Base-by-base conservation (phyloP, 2,329 filamentous ascomycete genomes). In the Epichloe uncinata region DNA sequence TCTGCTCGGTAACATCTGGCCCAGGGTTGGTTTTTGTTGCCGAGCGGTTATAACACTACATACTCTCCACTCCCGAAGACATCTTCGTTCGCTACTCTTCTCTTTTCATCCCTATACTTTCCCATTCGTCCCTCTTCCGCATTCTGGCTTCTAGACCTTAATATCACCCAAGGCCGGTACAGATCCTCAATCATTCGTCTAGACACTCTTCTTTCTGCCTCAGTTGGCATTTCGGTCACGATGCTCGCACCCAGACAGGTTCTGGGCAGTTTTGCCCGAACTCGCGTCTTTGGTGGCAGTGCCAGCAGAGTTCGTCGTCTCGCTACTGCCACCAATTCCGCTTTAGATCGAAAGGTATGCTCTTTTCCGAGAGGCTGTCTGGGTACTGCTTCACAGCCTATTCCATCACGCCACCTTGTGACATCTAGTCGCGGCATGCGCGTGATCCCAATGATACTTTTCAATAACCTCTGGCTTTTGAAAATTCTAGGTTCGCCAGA, bases 301-400 rank as follows among this genome's bases (percentile, higher is more conserved):
- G 71, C 81, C 77, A 70, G 82, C 63, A 73, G 78, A 66, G 68
- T 82, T 63, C 78, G 82, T 61, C 76, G 82, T 61, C 82, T 96
- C 76, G 91, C 91, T 57, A 94, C 90, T 61, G 85, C 89, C 65
- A 78, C 81, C 63, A 87, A 95, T 72, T 82, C 82, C 66, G 81
- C 88, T 61, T 83, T 98, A 60, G 87, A 90, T 74, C 83, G 83
- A 75, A 95, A 96, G 85, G 93, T 79, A 66, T 58, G 73, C 20
- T 45, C 15, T 16, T 40, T 20, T 20, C 12, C 18, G 13, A 18
- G 20, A 15, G 12, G 42, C 33, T 9, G n/a, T 11, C 18, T 6
- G 16, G 18, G 12, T 41, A 11, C 5, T 42, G 30, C 18, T 36
- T 42, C 18, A 18, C 18, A 22, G 18, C 38, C n/a, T 9, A 5